Base-by-base conservation (phyloP, 2,329 filamentous ascomycete genomes). In the Arthrinium phaeospermum region DNA sequence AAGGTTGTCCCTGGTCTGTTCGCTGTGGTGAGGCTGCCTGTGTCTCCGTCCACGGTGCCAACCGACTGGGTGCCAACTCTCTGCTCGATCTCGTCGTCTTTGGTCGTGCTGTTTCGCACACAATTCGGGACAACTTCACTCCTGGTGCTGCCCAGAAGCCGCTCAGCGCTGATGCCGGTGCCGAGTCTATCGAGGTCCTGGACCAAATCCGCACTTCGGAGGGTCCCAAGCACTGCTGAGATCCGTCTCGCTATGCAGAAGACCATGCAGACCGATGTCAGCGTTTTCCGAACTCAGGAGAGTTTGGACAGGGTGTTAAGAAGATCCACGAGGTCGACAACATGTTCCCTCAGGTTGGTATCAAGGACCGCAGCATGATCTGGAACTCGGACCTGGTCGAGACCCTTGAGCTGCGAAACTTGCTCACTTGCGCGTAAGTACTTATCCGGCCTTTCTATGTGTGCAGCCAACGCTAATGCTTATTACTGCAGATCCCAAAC, bases 351-450 rank as follows among this genome's bases (percentile, higher is more conserved):
- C 88, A 98, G 81, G 92, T 98, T 78, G 94, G 94, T 80, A 98
- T 94, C 86, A 97, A 98, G 91, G 96, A 98, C 85, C 93, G 96
- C 84, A 97, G 94, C 89, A 98, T 98, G 96, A 98, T 98, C 88
- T 98, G 96, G 96, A 98, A 98, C 91, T 95, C 94, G 34, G 96
- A 98, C 81, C 91, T 98, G 51, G 94, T 98, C 74, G 96, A 98
- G 89, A 97, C 96, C 10, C 91, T 99, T 72, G 96, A 99, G 86
- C 88, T 98, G 81, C 91, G 95, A 81, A 99, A 99, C 85, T 85
- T 99, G 80, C 87, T 99, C 82, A 98, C 96, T 80, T 98, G 96
- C 91, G 96, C 95, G 91, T 94, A 91, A 87, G 92, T 93, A 75
- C 69, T 46, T 0, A 27, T 8, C 19, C 3, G 6, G n/a, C 37